Evolutionary conservation across 2,329 filamentous ascomycete species (phyloP).

Genomic region (Chaetothyriales sp.): DNA sequence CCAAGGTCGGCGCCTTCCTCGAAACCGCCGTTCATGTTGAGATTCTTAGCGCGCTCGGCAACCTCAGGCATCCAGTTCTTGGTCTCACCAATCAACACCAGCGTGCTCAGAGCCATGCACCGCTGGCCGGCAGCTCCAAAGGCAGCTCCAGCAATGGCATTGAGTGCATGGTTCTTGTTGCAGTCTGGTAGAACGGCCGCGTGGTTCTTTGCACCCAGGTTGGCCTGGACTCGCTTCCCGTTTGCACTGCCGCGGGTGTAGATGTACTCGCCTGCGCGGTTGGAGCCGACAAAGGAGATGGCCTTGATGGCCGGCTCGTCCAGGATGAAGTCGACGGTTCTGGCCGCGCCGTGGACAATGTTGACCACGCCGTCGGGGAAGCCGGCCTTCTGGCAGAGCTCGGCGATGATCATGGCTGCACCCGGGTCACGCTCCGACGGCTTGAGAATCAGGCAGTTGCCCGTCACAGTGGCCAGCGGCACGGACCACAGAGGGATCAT

Average conservation of each 20-base stretch:
- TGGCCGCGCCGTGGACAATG: slow-evolving; percentile 49
- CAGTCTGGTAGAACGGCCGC: slow-evolving; percentile 51
- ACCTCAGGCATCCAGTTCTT: slow-evolving; percentile 51
- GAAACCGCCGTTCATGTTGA: slow-evolving; percentile 48
- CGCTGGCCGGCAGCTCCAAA: slow-evolving; percentile 55
- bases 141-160: slow-evolving; percentile 50
- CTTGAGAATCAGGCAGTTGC: slow-evolving; percentile 50
- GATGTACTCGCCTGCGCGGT: slow-evolving; percentile 56
- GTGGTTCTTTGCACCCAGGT: slow-evolving; percentile 56
- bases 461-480: slow-evolving; percentile 48
- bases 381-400: slow-evolving; percentile 47
- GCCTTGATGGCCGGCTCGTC: slow-evolving; percentile 55
- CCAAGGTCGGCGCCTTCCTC: slow-evolving; percentile 49
- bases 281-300: slow-evolving; percentile 52
- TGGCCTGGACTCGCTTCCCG: slow-evolving; percentile 55
- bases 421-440: slow-evolving; percentile 52
- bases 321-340: slow-evolving; percentile 54
- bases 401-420: slow-evolving; percentile 51
- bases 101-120: slow-evolving; percentile 53
- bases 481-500: slow-evolving; percentile 58
- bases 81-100: slow-evolving; percentile 50
- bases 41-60: slow-evolving; percentile 44
- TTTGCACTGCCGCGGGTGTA: slow-evolving; percentile 52
- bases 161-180: slow-evolving; percentile 54
- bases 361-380: slow-evolving; percentile 53